Conservation (phyloP, 108 stramenopile genomes). For the Fragilaria crotonensis region DNA sequence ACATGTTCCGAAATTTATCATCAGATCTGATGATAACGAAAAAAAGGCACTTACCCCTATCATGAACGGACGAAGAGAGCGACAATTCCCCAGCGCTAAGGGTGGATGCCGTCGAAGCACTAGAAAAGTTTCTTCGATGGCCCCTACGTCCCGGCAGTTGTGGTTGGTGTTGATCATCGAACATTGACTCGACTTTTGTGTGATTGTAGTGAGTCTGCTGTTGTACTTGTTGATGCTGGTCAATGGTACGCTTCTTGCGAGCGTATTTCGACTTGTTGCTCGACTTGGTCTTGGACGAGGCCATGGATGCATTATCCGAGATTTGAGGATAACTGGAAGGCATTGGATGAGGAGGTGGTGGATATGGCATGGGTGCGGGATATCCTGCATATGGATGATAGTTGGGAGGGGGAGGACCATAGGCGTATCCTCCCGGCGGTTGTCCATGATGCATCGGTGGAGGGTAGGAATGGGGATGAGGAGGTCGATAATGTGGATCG, state of each 20-base stretch:
- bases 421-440: background rate
- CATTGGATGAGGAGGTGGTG: slow-evolving; percentile 29
- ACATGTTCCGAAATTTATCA: background rate
- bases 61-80: slow-evolving; percentile 32
- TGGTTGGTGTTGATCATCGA: slow-evolving; percentile 17
- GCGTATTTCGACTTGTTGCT: slow-evolving; percentile 33
- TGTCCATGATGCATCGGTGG: slow-evolving; percentile 1
- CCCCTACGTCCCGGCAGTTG: background rate
- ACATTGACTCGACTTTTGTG: slow-evolving; percentile 4
- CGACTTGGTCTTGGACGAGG: slow-evolving; percentile 29
- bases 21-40: background rate
- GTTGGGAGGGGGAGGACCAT: background rate
- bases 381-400: slow-evolving; percentile 5
- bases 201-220: slow-evolving; percentile 30
- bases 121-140: slow-evolving; percentile 17
- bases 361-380: slow-evolving; percentile 2
- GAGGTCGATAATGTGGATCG: background rate
- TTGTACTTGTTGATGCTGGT: slow-evolving; percentile 17
- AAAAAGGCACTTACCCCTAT: slow-evolving; percentile 22
- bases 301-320: background rate
- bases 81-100: slow-evolving; percentile 45
- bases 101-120: slow-evolving; percentile 39
- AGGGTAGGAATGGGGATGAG: background rate
- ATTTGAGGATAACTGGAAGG: slow-evolving; percentile 15
- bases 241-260: slow-evolving; percentile 25